phyloP scores from a whole-genome alignment of 2,329 filamentous ascomycete genomes.

The Hymenoscyphus fructigenus region DNA sequence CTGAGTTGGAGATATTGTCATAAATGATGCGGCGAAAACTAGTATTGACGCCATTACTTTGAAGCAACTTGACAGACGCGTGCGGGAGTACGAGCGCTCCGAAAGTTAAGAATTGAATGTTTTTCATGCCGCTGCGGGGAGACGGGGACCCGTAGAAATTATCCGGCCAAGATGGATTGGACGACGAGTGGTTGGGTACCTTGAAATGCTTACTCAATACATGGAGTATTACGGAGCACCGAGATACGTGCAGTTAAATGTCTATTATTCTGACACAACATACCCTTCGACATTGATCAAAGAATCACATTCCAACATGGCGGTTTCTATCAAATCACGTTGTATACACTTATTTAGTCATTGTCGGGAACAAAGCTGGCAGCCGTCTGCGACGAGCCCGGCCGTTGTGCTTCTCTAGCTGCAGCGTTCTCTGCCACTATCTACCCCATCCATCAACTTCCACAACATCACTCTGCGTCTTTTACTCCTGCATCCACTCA shows the following conservation, averaged over 20 bases:
- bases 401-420: background rate
- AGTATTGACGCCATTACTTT: background rate
- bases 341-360: background rate
- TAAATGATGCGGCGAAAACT: conserved; percentile 5
- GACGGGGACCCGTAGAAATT: background rate
- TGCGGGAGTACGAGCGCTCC: background rate
- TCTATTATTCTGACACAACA: background rate
- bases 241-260: background rate
- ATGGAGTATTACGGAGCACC: background rate
- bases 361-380: background rate
- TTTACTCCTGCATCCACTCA: background rate
- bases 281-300: background rate
- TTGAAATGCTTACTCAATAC: background rate
- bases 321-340: background rate
- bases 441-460: background rate
- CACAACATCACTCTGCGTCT: background rate
- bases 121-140: conserved; percentile 1
- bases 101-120: background rate
- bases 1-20: background rate
- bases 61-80: background rate
- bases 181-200: conserved; percentile 7
- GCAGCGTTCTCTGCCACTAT: background rate
- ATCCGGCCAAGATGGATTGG: conserved; percentile 1
- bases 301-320: background rate
- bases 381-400: background rate